These are phyloP conservation scores for Helenozyma baotianmanensis DNA, from an alignment of 805 yeast genomes.

Conservation along the genomic window DNA sequence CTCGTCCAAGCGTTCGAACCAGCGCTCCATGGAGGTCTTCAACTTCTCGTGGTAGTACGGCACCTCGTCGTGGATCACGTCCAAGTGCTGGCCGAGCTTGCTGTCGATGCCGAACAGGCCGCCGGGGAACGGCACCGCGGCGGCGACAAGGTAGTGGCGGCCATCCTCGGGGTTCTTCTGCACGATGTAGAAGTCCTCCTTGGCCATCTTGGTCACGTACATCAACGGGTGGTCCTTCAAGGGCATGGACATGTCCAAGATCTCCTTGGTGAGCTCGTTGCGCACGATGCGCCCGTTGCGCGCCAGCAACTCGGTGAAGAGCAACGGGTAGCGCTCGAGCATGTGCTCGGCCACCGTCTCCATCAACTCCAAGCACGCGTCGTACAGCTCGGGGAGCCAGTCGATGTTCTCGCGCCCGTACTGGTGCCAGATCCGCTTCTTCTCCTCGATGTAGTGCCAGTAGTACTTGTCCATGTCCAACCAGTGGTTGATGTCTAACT, in stretches of 20 bases:
- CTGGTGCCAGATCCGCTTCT: conserved; percentile 50
- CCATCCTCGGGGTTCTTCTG: conserved; percentile 46
- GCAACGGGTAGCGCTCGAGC: conserved; percentile 56
- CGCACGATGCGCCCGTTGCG: conserved; percentile 47
- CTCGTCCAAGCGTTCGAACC: conserved; percentile 61
- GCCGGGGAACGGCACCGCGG: conserved; percentile 77
- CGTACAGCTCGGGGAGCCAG: conserved; percentile 62
- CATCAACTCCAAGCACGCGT: conserved; percentile 60
- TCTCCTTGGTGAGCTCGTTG: conserved; percentile 60
- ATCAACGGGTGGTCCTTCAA: conserved; percentile 60
- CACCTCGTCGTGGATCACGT: conserved; percentile 61
- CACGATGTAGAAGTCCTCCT: conserved; percentile 70
- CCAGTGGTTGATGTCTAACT: conserved; percentile 72
- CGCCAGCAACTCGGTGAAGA: conserved; percentile 46
- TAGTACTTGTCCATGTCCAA: conserved; percentile 76
- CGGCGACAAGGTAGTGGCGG: conserved; percentile 61
- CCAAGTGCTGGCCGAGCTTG: conserved; percentile 59
- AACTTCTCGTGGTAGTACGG: conserved; percentile 67
- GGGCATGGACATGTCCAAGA: conserved; percentile 56
- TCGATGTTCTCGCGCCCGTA: conserved; percentile 61
- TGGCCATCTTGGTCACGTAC: conserved; percentile 63
- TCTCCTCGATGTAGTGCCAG: conserved; percentile 60
- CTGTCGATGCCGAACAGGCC: conserved; percentile 62
- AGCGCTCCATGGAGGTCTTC: conserved; percentile 66
- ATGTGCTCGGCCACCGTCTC: conserved; percentile 57